Evolutionary conservation across 805 yeast genomes (phyloP), one percentile per base, ranked within the genome.

Genomic region (Yarrowia deformans): DNA sequence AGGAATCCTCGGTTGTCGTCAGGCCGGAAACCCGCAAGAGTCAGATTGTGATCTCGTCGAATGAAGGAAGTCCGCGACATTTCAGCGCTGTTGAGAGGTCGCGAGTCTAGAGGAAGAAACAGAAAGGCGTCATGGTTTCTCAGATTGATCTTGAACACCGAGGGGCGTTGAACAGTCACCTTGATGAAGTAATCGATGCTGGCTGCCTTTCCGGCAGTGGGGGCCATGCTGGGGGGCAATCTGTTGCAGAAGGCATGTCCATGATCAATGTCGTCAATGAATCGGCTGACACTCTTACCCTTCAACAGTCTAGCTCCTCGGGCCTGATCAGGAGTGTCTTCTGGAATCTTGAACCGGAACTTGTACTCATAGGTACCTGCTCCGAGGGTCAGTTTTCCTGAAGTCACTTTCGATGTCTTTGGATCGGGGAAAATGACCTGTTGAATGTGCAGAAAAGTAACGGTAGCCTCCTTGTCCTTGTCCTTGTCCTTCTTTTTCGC

Each of bases 141-240:
- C 40, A 83, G 73, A 70, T 86, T 87, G 35, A 80, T 64, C 68
- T 83, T 82, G 69, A 85, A 78, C 40, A 86, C 73, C 2, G 87
- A 81, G 1, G 87, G 77, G 56, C 88, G 74, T 69, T 84, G 84
- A 50, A 87, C 87, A 0, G 90, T 87, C 10, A 82, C 89, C 75
- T 88, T 87, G 68, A 88, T 81, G 73, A 83, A 87, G 74, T 88
- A 88, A 69, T 81, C 79, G 63, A 86, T 76, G 12, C 73, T 69
- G 13, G 74, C 75, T 14, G 55, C 63, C 45, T 71, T 72, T 42
- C 73, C 73, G 64, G 74, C 23, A n/a, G 75, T 79, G 29, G 68
- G 55, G 3, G 77, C 72, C 23, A 77, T 67, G 19, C 79, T 75
- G 29, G 80, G 80, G 32, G 81, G 80, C 68, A 78, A 70, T 8